A percentile compares a stretch with the other conserved stretches of the same genome.
Evolutionary conservation across 2,329 filamentous ascomycete genomes (phyloP).

Genomic region (Pestalotiopsis sp.): DNA sequence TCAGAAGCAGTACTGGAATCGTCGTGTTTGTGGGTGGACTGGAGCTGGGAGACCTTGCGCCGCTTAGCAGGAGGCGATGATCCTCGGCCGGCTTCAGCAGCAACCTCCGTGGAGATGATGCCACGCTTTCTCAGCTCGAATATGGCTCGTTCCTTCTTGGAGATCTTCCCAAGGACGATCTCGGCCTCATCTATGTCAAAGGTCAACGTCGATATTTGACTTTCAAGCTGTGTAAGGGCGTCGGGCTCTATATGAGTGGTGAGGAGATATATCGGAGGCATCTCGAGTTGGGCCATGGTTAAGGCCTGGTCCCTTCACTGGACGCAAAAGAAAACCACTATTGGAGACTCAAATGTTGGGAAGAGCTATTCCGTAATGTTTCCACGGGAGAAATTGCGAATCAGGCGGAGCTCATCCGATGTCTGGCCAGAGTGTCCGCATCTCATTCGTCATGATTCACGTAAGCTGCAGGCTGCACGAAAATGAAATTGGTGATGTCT

Average conservation of each 20-base stretch:
- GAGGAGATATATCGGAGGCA: constrained; percentile 75
- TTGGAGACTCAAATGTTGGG: not conserved
- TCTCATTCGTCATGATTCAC: too few species aligned
- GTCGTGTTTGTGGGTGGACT: constrained; percentile 12
- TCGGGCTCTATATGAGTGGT: constrained; percentile 68
- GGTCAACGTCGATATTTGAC: constrained; percentile 67
- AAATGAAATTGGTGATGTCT: too few species aligned
- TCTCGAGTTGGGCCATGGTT: constrained; percentile 32
- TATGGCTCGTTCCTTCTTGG: constrained; percentile 69
- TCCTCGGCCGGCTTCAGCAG: not conserved
- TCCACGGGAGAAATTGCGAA: too few species aligned
- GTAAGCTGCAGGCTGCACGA: too few species aligned
- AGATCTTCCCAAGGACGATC: constrained; percentile 75
- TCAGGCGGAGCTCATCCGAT: too few species aligned
- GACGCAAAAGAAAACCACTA: not conserved
- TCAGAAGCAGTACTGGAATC: constrained; percentile 34
- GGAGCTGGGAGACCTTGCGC: constrained; percentile 40
- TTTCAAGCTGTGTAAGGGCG: constrained; percentile 66
- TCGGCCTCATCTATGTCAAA: constrained; percentile 73
- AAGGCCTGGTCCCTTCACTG: not conserved
- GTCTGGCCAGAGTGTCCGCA: too few species aligned
- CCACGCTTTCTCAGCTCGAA: constrained; percentile 76
- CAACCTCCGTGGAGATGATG: constrained; percentile 58
- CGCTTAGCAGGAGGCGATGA: constrained; percentile 27
- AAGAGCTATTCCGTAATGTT: not conserved